Evolutionary conservation across 192 early-diverging fungal species (phyloP), one percentile per base, ranked within the genome.

Genomic region (Obelidium mucronatum): DNA sequence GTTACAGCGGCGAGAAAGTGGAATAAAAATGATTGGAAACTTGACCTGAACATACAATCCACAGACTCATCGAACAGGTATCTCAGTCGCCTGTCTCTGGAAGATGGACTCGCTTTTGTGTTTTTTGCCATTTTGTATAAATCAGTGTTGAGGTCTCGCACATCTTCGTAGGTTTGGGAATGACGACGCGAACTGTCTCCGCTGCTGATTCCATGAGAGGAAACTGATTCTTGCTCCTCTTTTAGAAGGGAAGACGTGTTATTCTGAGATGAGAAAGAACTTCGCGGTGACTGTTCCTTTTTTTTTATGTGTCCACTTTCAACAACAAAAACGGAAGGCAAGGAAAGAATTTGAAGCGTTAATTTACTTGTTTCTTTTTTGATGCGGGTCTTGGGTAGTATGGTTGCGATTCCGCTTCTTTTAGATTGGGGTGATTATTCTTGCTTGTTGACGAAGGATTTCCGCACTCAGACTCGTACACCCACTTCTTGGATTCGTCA

Each of bases 161-260:
- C 75, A n/a, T 39, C 65, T 59, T 76, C 75, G 35, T 68, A 76
- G 19, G 65, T 68, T 31, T 66, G 64, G 22, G 75, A 76, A 55
- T 76, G 75, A 54, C 42, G 75, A 33, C 34, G 71, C 35, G 58
- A 61, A 34, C 48, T 53, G 8, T 24, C 67, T 1, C 28, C 35
- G 48, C 67, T 69, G 44, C 67, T 69, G 67, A 48, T 54, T 31
- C 44, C 44, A n/a, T n/a, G n/a, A 15, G 44, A 48, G 0, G 44
- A 19, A 48, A 19, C 19, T 48, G 44, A 48, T 48, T 48, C 44
- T 48, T 48, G 44, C 11, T 6, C 44, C n/a, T n/a, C n/a, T n/a
- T n/a, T 52, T n/a, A 52, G 13, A 52, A 52, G 15, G 51, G 51
- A 52, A 52, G 51, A 52, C 15, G 51, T 13, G 15, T n/a, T n/a